These are phyloP conservation scores for Elaeis guineensis DNA, from an alignment of 176 grass and related monocot species.

Conservation along the genomic window DNA sequence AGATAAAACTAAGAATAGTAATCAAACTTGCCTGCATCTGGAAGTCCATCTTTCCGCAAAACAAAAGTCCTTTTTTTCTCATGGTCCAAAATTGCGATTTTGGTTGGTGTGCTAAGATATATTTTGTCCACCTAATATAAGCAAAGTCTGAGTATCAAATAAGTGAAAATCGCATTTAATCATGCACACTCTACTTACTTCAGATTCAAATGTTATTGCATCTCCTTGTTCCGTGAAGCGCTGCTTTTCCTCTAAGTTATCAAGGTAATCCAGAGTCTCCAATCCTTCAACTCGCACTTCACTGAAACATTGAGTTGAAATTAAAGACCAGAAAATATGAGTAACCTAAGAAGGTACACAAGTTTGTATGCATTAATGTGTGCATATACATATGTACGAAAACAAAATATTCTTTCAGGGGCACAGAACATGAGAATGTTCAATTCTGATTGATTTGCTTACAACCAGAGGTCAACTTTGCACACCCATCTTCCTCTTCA, in stretches of 20 bases:
- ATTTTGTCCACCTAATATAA: conserved; percentile 7
- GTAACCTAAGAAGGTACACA: too few relatives aligned
- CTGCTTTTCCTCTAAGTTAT: conserved; percentile 6
- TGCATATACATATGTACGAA: too few relatives aligned
- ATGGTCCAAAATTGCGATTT: conserved; percentile 13
- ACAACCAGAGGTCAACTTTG: too few relatives aligned
- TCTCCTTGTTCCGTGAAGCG: conserved; percentile 21
- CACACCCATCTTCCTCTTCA: too few relatives aligned
- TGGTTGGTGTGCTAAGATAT: conserved; percentile 9
- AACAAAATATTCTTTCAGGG: too few relatives aligned
- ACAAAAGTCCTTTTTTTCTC: conserved; percentile 18
- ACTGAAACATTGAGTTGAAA: conserved; percentile 2
- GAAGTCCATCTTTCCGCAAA: conserved; percentile 14
- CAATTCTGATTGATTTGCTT: too few relatives aligned
- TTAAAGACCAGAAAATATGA: neutral
- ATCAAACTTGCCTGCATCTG: conserved; percentile 6
- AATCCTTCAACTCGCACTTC: conserved; percentile 17
- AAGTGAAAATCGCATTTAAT: neutral
- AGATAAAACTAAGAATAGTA: too few relatives aligned
- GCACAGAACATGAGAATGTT: too few relatives aligned
- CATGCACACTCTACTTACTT: neutral
- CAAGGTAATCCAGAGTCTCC: conserved; percentile 12
- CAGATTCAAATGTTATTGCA: conserved; percentile 14
- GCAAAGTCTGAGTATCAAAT: neutral
- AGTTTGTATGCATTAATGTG: too few relatives aligned